Base-by-base conservation (phyloP, 129 eudicot genomes). In the Arctium lappa region DNA sequence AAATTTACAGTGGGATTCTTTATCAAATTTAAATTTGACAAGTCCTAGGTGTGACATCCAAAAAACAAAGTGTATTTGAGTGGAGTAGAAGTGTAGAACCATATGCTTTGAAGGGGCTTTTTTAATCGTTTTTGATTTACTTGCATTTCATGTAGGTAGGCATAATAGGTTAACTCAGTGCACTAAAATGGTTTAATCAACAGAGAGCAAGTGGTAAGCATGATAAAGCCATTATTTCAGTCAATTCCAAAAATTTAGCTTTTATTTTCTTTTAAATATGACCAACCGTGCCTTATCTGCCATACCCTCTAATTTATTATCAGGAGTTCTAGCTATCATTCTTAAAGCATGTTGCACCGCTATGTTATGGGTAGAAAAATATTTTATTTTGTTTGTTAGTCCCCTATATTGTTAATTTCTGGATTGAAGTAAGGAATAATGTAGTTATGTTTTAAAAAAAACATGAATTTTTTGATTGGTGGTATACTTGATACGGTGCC, bases 361-460 rank as follows among this genome's bases (percentile, higher is more conserved):
- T 63, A 66, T 66, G 31, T 66, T 27, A 66, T 66, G 71, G 70
- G 34, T 66, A 27, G 34, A 2, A 66, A 1, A 27, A 27, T 7
- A 2, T 66, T 27, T 5, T 5, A 66, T 18, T 65, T 66, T 29
- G 34, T 66, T 66, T 66, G 5, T 66, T 22, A 66, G 34, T 29
- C 5, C 34, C 71, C 71, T 27, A 27, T 66, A 66, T 22, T 66
- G 71, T 66, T 66, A 12, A 18, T 66, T 18, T 66, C 34, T 66
- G 71, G 71, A 60, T 66, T 50, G 80, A 32, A 53, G 80, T 4
- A 53, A 53, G 69, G 80, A 32, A 76, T 70, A 50, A 11, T 76
- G 31, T 76, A 30, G 32, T 50, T 50, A 16, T 2, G 16, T 53
- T 16, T 34, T 27, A 18, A 11, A 46, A 22, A 16, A 18, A 30